A percentile compares a stretch with the other conserved stretches of the same genome.
Evolutionary conservation across 768 basidiomycete genomes (phyloP).

Genomic region (Tubosaeta sp.): DNA sequence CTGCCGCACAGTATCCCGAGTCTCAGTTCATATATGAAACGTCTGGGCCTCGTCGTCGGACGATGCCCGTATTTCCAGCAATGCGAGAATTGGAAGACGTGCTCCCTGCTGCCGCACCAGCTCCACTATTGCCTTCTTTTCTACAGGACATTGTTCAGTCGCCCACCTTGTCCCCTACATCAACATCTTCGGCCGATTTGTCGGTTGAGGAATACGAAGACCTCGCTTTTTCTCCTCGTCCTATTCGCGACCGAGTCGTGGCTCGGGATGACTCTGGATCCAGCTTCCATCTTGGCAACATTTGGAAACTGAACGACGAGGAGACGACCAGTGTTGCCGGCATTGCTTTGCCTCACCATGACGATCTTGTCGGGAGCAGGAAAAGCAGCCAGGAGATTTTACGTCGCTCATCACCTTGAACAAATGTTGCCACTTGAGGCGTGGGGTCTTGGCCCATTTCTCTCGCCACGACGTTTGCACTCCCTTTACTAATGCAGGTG

Average conservation of each 20-base stretch:
- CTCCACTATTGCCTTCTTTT: conserved; percentile 70
- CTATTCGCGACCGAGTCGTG: conserved; percentile 25
- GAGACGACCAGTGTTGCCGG: conserved; percentile 55
- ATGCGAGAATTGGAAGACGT: conserved; percentile 21
- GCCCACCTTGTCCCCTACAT: conserved; percentile 60
- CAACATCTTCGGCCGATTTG: conserved; percentile 61
- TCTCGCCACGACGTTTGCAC: background rate
- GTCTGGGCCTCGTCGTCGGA: conserved; percentile 39
- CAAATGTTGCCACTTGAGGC: background rate
- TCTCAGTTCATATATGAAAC: conserved; percentile 70
- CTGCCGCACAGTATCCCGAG: conserved; percentile 41
- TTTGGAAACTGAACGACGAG: conserved; percentile 72
- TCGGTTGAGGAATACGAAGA: conserved; percentile 57
- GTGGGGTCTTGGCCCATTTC: background rate
- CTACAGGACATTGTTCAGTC: conserved; percentile 70
- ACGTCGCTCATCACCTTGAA: conserved; percentile 26
- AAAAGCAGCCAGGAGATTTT: conserved; percentile 38
- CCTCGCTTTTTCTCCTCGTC: conserved; percentile 24
- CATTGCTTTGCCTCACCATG: conserved; percentile 44
- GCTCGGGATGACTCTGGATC: conserved; percentile 26
- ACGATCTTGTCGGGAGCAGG: conserved; percentile 36
- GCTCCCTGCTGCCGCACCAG: conserved; percentile 33
- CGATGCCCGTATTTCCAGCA: conserved; percentile 36
- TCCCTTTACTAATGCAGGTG: conserved; percentile 6
- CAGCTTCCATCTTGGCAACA: conserved; percentile 42